These are phyloP conservation scores for Mortierella claussenii DNA, from an alignment of 192 early-diverging fungal species.

Conservation along the genomic window DNA sequence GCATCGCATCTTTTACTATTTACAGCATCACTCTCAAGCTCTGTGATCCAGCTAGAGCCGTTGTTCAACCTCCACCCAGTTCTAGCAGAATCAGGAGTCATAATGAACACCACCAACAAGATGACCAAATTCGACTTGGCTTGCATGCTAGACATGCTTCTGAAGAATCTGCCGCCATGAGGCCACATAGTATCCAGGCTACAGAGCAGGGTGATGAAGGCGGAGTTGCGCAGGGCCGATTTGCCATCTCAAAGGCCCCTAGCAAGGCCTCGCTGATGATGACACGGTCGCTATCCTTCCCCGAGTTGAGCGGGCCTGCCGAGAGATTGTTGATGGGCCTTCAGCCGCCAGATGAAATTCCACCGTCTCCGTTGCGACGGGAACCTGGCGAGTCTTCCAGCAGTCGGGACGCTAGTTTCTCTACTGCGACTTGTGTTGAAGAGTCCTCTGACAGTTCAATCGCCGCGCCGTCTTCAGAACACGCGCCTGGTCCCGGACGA, in stretches of 20 bases:
- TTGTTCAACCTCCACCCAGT: not conserved
- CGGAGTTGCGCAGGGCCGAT: not conserved
- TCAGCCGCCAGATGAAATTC: not conserved
- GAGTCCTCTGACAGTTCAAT: not conserved
- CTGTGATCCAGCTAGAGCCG: conserved; percentile 18
- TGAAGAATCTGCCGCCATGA: no score
- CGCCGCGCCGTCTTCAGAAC: not conserved
- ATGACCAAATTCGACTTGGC: no score
- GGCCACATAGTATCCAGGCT: not conserved
- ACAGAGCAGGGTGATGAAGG: not conserved
- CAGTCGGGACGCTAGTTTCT: no score
- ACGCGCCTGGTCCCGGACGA: not conserved
- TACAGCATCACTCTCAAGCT: conserved; percentile 30
- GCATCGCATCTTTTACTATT: conserved; percentile 39
- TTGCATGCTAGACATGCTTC: no score
- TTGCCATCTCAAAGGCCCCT: conserved; percentile 2
- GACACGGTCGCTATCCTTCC: conserved; percentile 33
- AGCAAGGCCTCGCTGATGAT: conserved; percentile 27
- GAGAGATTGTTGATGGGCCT: conserved; percentile 24
- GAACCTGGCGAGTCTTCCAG: no score
- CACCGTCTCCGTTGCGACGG: no score
- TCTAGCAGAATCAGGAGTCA: not conserved
- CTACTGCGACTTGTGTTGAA: not conserved
- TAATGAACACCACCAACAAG: no score
- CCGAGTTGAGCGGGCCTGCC: conserved; percentile 14